These are phyloP conservation scores for Raffaelea ambrosiae DNA, from an alignment of 2,329 filamentous ascomycete genomes.

Conservation along the genomic window DNA sequence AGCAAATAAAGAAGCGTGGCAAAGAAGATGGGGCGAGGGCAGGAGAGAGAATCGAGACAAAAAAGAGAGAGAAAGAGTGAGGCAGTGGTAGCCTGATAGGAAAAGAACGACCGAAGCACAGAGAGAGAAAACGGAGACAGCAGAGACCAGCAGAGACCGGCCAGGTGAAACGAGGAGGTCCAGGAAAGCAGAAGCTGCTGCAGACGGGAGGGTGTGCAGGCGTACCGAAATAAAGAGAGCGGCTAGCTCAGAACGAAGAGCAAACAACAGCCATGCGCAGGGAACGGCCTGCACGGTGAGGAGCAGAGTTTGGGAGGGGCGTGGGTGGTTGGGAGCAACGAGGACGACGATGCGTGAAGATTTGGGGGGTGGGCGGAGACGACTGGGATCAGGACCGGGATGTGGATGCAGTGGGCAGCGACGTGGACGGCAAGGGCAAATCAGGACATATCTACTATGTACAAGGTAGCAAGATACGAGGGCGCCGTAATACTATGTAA, in stretches of 20 bases:
- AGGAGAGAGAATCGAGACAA: conserved; percentile 2
- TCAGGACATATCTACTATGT: too few species aligned
- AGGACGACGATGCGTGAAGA: background rate
- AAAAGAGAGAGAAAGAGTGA: background rate
- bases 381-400: background rate
- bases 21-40: conserved; percentile 2
- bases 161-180: background rate
- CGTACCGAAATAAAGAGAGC: conserved; percentile 1
- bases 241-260: conserved; percentile 1
- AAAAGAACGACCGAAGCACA: background rate
- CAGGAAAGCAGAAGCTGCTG: background rate
- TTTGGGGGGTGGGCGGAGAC: background rate
- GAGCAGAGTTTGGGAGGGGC: background rate
- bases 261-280: too few species aligned
- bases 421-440: too few species aligned
- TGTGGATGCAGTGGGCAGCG: too few species aligned
- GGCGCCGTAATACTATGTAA: too few species aligned
- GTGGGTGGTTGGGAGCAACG: background rate
- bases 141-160: too few species aligned
- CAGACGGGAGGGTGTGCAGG: too few species aligned
- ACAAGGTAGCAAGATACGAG: too few species aligned
- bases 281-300: background rate
- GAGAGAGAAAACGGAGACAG: too few species aligned
- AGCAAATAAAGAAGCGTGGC: conserved; percentile 3
- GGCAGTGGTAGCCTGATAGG: background rate